A percentile compares a stretch with the other conserved stretches of the same genome.
phyloP scores from a whole-genome alignment of 306 rosid species.

The Dryas alaskensis region DNA sequence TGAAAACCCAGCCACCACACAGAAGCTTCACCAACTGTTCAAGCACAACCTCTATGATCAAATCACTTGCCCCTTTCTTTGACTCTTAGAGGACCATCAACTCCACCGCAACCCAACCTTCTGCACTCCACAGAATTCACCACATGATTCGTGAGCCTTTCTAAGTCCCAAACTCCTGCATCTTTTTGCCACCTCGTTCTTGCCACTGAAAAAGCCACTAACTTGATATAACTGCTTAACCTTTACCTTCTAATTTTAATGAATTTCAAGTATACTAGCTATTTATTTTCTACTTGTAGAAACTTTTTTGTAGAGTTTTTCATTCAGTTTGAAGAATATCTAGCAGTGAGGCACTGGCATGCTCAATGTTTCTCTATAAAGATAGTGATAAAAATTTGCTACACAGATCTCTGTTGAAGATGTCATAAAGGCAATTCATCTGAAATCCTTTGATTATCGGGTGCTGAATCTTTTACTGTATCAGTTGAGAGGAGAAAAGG shows the following conservation, averaged over 20 bases:
- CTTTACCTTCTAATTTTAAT: background rate
- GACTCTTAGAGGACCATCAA: background rate
- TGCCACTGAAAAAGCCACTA: background rate
- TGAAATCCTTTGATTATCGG: conserved; percentile 87
- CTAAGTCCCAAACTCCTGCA: background rate
- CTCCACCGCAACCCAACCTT: background rate
- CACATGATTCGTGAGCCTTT: background rate
- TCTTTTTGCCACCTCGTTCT: background rate
- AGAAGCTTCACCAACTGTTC: background rate
- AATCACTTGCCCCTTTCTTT: background rate
- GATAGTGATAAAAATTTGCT: conserved; percentile 29
- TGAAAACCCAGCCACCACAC: background rate
- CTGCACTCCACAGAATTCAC: background rate
- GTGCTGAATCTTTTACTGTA: conserved; percentile 89
- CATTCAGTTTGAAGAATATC: background rate
- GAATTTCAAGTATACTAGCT: background rate
- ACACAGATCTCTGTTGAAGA: conserved; percentile 68
- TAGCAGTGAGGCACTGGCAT: conserved; percentile 1
- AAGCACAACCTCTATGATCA: background rate
- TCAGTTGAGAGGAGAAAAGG: conserved; percentile 74
- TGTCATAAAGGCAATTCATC: conserved; percentile 71
- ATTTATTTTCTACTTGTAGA: background rate
- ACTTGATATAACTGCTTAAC: background rate
- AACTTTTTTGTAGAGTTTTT: background rate
- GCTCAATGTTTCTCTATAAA: background rate